These are phyloP conservation scores for Aspergillus neotritici DNA, from an alignment of 2,329 filamentous ascomycete species.

Conservation along the genomic window DNA sequence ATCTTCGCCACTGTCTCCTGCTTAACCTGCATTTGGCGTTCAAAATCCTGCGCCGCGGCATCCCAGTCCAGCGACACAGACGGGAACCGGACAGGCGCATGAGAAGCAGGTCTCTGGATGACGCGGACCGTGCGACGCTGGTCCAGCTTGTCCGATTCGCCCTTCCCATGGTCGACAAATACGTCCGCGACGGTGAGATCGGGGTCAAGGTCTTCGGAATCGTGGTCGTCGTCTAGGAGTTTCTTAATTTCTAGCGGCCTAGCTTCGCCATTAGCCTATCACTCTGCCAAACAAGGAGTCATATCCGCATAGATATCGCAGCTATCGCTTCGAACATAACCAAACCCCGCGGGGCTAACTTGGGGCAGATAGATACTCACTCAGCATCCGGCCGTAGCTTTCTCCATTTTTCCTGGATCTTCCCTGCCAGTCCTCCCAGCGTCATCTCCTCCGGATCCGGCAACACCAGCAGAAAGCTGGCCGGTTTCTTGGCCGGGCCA, in stretches of 20 bases:
- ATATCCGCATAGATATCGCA: background rate
- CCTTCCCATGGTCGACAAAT: constrained; percentile 35
- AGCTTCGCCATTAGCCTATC: constrained; percentile 5
- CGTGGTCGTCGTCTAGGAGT: constrained; percentile 32
- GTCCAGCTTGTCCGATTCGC: constrained; percentile 29
- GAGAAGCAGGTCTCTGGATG: constrained; percentile 24
- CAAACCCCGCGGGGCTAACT: too few relatives aligned
- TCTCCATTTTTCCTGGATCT: constrained; percentile 31
- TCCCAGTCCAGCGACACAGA: constrained; percentile 36
- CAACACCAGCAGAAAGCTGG: constrained; percentile 28
- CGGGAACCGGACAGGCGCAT: constrained; percentile 24
- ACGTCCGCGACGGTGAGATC: constrained; percentile 35
- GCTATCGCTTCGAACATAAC: background rate
- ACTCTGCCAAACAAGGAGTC: background rate
- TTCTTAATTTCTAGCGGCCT: constrained; percentile 35
- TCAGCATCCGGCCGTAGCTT: constrained; percentile 26
- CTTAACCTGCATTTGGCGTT: constrained; percentile 12
- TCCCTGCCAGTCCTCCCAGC: constrained; percentile 24
- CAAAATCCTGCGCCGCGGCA: constrained; percentile 17
- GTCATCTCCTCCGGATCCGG: constrained; percentile 27
- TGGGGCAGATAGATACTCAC: constrained; percentile 20
- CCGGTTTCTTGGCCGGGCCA: constrained; percentile 14
- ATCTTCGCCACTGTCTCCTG: constrained; percentile 9
- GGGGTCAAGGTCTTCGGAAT: constrained; percentile 26
- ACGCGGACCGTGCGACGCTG: constrained; percentile 32